Base-by-base conservation (phyloP, 2,329 filamentous ascomycete species). In the Graphiopsis chlorocephala region DNA sequence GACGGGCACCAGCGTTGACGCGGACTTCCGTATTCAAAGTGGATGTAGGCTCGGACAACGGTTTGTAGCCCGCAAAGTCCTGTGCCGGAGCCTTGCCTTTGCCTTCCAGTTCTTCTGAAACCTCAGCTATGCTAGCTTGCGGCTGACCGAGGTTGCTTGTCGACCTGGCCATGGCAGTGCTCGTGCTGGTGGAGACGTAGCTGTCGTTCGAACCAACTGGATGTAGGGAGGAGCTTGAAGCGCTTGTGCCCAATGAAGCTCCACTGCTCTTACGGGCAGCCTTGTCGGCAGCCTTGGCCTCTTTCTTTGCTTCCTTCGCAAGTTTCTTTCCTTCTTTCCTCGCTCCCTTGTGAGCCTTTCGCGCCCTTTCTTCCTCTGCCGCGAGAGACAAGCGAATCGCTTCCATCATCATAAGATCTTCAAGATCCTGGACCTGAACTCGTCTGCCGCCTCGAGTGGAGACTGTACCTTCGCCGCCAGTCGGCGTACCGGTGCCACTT, bases 351-450 rank as follows among this genome's bases (percentile, higher is more conserved):
- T 95, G 91, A 57, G 90, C 89, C 72, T 92, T 95, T 55, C 86
- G 89, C 70, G 92, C 90, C n/a, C 94, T 86, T 48, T 98, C 94
- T 72, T 98, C 94, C 75, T 99, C 95, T 1, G 92, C 89, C 0
- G 90, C 93, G n/a, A 99, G 82, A 56, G 93, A 97, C 31, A 97
- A 78, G 45, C 95, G 85, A 56, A 99, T 96, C 0, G 95, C 95
- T 76, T 99, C 95, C 84, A 95, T 92, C 83, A 98, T 93, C 95
- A 99, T 99, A 82, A 99, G 91, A 57, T 97, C 94, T 75, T 99
- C 95, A 0, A 98, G 84, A 70, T 98, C 93, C 25, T 96, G 92
- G 74, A 96, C 87, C 31, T 92, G 84, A 64, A 78, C 85, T 67
- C 86, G 80, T 66, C 88, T 58, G 23, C 35, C 35, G 12, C 55